Base-by-base conservation (phyloP, 2,329 filamentous ascomycete species). In the Aspergillus amoenus region DNA sequence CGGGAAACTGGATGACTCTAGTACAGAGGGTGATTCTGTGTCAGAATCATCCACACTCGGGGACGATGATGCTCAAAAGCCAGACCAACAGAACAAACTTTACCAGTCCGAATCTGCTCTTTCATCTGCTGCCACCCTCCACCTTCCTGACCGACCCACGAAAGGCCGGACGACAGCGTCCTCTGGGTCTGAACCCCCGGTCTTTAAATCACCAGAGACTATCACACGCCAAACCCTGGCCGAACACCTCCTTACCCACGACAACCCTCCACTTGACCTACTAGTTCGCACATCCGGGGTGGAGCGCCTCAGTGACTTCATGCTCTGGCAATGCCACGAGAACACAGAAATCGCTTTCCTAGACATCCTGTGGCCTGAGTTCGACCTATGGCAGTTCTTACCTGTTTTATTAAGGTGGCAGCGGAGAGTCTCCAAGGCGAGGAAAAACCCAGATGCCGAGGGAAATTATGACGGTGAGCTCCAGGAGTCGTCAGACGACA, bases 241-340 rank as follows among this genome's bases (percentile, higher is more conserved):
- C 53, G 85, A 86, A 59, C 91, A 97, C 76, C 91, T 95, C 78
- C 94, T 96, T 76, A 97, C 93, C 4, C 85, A 88, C 48, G 85
- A 86, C 52, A 88, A 90, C 61, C 94, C 94, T 15, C 94, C 94
- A 1, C 79, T 97, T 42, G 94, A 99, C 70, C 82, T 99, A 12
- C 87, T 99, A 54, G 84, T 99, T 50, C 86, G 94, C 50, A 99
- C 94, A 4, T 97, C 92, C 61, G 93, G 93, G 27, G 94, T 99
- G 13, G 89, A 93, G 73, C 84, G 94, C 48, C 79, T 99, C 58
- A 97, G 92, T 70, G 94, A 99, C 73, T 99, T 97, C 68, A 94
- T 99, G 93, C 86, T 99, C 34, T 99, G 94, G 94, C 94, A 99
- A 76, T 94, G 91, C 67, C 93, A 97, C 70, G 86, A 96, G 70